Percentiles rank a stretch among this genome's conserved stretches.
Evolutionary conservation across 1,284 basidiomycete species (phyloP).

Genomic region (Trichosporon inkin): DNA sequence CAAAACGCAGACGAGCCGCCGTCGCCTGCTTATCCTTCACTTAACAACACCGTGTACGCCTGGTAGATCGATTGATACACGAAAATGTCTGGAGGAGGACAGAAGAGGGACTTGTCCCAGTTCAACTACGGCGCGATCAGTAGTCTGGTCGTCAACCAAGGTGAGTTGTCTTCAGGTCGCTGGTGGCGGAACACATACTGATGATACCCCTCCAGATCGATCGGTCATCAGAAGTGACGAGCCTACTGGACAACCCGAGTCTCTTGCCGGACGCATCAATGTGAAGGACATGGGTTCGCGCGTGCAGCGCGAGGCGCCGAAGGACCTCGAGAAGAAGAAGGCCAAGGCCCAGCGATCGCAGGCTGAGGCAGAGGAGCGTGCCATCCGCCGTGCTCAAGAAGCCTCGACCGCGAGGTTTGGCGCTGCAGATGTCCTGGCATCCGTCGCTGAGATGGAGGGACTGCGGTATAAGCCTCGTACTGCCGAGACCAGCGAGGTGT

Average conservation of each 20-base stretch:
- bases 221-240: constrained; percentile 73
- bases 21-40: neutral
- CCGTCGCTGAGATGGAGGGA: constrained; percentile 88
- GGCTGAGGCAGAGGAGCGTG: constrained; percentile 51
- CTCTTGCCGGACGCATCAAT: constrained; percentile 86
- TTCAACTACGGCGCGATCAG: constrained; percentile 90
- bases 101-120: constrained; percentile 64
- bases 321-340: constrained; percentile 95
- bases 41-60: neutral
- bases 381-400: constrained; percentile 46
- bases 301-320: constrained; percentile 74
- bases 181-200: neutral
- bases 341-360: constrained; percentile 64
- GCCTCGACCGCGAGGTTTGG: constrained; percentile 40
- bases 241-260: constrained; percentile 91
- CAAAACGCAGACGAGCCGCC: neutral
- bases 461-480: constrained; percentile 88
- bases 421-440: constrained; percentile 80
- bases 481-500: constrained; percentile 88
- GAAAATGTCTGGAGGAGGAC: constrained; percentile 47
- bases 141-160: constrained; percentile 75
- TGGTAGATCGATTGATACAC: neutral
- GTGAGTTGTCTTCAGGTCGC: constrained; percentile 34
- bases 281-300: constrained; percentile 90
- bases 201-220: constrained; percentile 35